These are phyloP conservation scores for Alloteropsis semialata DNA, from an alignment of 176 grass and related monocot genomes.

Conservation along the genomic window DNA sequence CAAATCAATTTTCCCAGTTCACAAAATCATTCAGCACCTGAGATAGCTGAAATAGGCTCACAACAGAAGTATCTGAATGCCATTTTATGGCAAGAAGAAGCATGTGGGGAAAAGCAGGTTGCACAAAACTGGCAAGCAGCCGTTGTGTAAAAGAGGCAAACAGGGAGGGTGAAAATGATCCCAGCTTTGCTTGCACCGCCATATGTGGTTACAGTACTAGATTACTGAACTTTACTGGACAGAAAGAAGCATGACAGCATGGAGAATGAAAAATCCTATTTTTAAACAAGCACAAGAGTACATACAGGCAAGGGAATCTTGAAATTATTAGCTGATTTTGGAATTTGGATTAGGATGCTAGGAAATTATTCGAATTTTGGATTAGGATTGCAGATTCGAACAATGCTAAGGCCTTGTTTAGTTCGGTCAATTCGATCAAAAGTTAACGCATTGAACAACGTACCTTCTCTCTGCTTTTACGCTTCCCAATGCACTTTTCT, in stretches of 20 bases:
- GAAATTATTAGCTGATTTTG: not conserved
- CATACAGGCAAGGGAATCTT: not conserved
- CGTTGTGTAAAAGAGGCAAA: not conserved
- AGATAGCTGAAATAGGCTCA: not conserved
- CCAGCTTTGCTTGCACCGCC: conserved; percentile 2
- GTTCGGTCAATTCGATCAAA: too few species aligned
- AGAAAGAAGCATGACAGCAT: not conserved
- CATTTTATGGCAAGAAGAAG: conserved; percentile 13
- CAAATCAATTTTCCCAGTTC: not conserved
- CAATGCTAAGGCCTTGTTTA: not conserved
- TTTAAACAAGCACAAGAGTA: not conserved
- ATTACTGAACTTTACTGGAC: not conserved
- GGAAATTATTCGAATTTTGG: not conserved
- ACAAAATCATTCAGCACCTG: not conserved
- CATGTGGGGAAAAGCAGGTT: not conserved
- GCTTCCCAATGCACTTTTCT: too few species aligned
- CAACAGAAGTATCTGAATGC: not conserved
- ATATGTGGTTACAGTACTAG: not conserved
- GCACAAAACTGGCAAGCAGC: not conserved
- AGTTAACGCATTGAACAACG: too few species aligned
- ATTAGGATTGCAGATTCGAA: not conserved
- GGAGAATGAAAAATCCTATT: not conserved
- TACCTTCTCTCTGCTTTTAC: too few species aligned
- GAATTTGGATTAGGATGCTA: not conserved
- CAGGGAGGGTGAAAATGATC: not conserved